Evolutionary conservation across 352 stramenopile genomes (phyloP).

Genomic region (Globisporangium sylvaticum): DNA sequence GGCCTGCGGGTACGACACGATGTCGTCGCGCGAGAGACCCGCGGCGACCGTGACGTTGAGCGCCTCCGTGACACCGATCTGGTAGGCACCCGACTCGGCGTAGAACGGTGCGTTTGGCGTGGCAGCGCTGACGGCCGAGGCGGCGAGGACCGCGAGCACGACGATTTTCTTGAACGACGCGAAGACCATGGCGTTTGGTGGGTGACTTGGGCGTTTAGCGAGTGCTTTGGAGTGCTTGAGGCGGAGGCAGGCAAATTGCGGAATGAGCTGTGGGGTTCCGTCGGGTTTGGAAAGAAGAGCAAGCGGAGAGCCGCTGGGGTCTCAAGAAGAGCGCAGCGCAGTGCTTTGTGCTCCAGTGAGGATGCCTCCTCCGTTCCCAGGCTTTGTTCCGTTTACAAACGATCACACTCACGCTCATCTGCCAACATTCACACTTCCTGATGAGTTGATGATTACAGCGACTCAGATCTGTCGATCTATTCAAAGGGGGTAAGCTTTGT

Average conservation of each 20-base stretch:
- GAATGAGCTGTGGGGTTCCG: background rate
- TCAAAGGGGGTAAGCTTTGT: background rate
- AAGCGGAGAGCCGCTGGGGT: background rate
- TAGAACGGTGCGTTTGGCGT: background rate
- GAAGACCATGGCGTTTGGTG: background rate
- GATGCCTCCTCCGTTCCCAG: background rate
- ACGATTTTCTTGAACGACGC: background rate
- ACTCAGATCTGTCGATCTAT: background rate
- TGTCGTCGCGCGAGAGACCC: conserved; percentile 25
- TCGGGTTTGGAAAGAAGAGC: background rate
- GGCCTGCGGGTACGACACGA: conserved; percentile 40
- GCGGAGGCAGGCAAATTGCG: background rate
- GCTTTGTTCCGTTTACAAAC: background rate
- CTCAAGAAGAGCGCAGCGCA: background rate
- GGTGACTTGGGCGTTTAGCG: background rate
- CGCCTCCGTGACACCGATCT: conserved; percentile 32
- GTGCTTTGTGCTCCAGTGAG: background rate
- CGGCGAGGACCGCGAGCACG: background rate
- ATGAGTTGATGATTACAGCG: background rate
- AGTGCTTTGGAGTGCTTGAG: background rate
- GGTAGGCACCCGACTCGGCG: background rate
- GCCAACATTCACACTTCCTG: background rate
- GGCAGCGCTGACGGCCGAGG: background rate
- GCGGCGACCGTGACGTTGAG: conserved; percentile 25
- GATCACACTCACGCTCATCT: background rate